Conservation (phyloP, 306 rosid species). For the Begonia masoniana region DNA sequence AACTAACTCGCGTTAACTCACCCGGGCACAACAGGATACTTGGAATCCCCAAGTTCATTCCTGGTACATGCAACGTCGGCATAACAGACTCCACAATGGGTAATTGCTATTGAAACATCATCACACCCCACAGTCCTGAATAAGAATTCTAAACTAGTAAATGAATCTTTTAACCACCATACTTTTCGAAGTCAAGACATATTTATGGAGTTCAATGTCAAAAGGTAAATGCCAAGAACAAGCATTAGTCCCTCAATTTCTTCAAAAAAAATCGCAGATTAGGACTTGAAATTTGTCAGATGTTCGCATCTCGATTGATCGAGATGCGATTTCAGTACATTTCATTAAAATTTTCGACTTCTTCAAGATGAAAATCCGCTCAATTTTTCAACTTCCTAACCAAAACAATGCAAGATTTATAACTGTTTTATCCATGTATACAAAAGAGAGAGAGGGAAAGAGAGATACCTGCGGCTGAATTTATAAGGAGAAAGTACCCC, state of each 20-base stretch:
- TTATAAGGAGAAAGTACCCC: slow-evolving; percentile 57
- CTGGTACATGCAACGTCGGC: slow-evolving; percentile 57
- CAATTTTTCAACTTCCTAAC: too few species aligned
- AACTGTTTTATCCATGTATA: too few species aligned
- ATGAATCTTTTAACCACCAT: not conserved
- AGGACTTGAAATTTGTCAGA: too few species aligned
- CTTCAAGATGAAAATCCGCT: too few species aligned
- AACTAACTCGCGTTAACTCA: slow-evolving; percentile 1
- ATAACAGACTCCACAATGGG: slow-evolving; percentile 72
- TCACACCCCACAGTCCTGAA: slow-evolving; percentile 46
- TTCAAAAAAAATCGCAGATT: too few species aligned
- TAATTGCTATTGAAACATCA: slow-evolving; percentile 53
- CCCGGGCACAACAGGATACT: slow-evolving; percentile 77
- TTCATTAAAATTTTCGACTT: too few species aligned
- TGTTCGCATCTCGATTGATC: too few species aligned
- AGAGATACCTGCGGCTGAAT: slow-evolving; percentile 52
- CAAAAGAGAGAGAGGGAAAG: too few species aligned
- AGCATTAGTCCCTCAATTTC: not conserved
- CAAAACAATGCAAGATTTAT: too few species aligned
- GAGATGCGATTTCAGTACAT: too few species aligned
- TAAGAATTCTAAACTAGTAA: slow-evolving; percentile 7
- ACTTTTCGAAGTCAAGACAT: not conserved
- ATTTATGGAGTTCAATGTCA: not conserved
- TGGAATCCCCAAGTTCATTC: slow-evolving; percentile 41
- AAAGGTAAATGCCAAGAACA: not conserved